Conservation (phyloP, 257 asterid species). For the Solanum appendiculatum region DNA sequence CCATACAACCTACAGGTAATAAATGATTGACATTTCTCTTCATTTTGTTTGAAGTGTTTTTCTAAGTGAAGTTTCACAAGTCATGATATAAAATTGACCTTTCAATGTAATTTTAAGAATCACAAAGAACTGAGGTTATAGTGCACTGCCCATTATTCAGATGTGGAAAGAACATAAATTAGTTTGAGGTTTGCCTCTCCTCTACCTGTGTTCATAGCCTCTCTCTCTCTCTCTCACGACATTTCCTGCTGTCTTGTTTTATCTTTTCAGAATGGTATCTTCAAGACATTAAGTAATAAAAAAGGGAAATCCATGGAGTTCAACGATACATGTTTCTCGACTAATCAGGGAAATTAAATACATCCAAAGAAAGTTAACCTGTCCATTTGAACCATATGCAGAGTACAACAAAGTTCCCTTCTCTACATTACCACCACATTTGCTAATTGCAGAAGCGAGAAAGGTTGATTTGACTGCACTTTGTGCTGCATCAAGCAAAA, state of each 20-base stretch:
- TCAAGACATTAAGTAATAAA: neutral
- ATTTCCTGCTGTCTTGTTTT: neutral
- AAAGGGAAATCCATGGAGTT: neutral
- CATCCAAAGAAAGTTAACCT: constrained; percentile 30
- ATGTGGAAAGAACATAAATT: neutral
- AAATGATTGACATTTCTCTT: neutral
- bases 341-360: neutral
- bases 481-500: constrained; percentile 58
- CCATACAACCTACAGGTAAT: neutral
- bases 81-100: neutral
- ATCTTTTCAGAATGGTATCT: neutral
- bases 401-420: constrained; percentile 66
- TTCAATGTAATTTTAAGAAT: neutral
- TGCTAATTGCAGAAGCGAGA: constrained; percentile 74
- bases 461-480: constrained; percentile 84
- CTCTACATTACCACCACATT: constrained; percentile 92
- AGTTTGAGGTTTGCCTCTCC: neutral
- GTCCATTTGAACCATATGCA: constrained; percentile 90
- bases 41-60: neutral
- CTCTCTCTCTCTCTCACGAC: neutral
- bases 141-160: neutral
- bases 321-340: neutral
- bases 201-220: neutral
- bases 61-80: neutral
- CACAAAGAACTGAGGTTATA: neutral